Base-by-base conservation (phyloP, 2,329 filamentous ascomycete species). In the Aureobasidium sp. region DNA sequence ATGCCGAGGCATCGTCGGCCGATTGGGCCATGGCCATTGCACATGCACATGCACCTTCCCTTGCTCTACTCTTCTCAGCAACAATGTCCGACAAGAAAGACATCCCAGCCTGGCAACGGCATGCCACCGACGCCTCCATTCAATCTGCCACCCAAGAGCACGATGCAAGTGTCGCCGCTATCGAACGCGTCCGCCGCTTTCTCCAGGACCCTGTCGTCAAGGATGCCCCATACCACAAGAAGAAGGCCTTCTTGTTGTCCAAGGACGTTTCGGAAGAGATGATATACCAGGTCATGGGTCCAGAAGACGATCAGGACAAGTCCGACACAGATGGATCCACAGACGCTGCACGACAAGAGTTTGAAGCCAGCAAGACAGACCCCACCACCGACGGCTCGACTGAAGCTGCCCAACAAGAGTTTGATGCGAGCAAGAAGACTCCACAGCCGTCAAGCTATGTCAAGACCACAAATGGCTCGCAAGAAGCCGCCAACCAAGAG, bases 131-230 rank as follows among this genome's bases (percentile, higher is more conserved):
- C 15, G 39, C 22, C 9, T 53, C 58, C 17, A 22, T 12, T 17
- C 47, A 52, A 61, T 48, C 58, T 12, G 37, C 58, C 1, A 53
- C 3, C 8, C 33, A 62, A 48, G 64, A 62, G 42, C 39, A 52
- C 33, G 52, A 63, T 58, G 48, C 58, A 9, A 61, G 14, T 33
- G 3, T 31, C 22, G 37, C 60, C 5, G 39, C 49, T 12, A 47
- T 89, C 39, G 84, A 90, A 17, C 84, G 91, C 70, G 91, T 91
- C 31, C 81, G 82, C 47, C 83, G 80, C 59, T 97, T 96, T 70
- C 81, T 97, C 4, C 79, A 89, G 56, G 87, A 95, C 64, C 85
- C 89, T 8, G 79, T 81, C 22, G 89, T 96, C 62, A 84, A 82
- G 63, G 77, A 87, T 73, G 85, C 87, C 37, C 79, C 87, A 0